Percentiles rank a stretch among this genome's conserved stretches.
Evolutionary conservation across 768 basidiomycete species (phyloP).

Genomic region (Fomitopsis serialis): DNA sequence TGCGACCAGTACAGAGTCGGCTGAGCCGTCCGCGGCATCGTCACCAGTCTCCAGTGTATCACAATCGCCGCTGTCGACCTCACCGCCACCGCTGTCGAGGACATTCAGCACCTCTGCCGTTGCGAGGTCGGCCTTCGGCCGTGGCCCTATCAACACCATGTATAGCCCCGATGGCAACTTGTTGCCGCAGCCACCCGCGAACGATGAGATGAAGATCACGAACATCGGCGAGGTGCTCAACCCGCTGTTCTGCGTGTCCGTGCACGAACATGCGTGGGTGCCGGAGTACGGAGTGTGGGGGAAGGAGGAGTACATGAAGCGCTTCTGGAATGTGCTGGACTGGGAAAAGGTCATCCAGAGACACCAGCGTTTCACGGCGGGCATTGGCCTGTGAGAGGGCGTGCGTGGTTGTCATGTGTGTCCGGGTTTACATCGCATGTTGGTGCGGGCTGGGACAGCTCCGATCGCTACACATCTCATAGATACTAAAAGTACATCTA

Average conservation of each 20-base stretch:
- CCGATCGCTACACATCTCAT: background rate
- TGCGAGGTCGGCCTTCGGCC: constrained; percentile 29
- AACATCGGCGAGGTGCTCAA: constrained; percentile 50
- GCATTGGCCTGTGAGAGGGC: too few relatives aligned
- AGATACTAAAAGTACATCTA: constrained; percentile 16
- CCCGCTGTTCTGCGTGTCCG: constrained; percentile 74
- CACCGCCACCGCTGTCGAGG: constrained; percentile 24
- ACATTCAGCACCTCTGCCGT: constrained; percentile 23
- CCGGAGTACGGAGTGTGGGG: constrained; percentile 90
- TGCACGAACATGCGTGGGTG: constrained; percentile 87
- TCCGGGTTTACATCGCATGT: too few relatives aligned
- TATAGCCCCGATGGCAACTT: background rate
- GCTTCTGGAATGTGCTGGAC: constrained; percentile 80
- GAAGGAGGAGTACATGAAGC: constrained; percentile 77
- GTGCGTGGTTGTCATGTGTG: too few relatives aligned
- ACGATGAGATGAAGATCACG: background rate
- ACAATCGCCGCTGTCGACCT: constrained; percentile 20
- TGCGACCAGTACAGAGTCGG: constrained; percentile 12
- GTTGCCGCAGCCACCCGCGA: background rate
- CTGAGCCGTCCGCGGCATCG: constrained; percentile 19
- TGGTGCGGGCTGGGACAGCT: too few relatives aligned
- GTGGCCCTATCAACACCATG: background rate
- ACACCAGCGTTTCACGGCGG: constrained; percentile 13
- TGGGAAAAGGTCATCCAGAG: constrained; percentile 54
- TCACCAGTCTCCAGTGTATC: constrained; percentile 42